Conservation (phyloP, 23 red algal species). For the Cyanidioschyzon merolae region DNA sequence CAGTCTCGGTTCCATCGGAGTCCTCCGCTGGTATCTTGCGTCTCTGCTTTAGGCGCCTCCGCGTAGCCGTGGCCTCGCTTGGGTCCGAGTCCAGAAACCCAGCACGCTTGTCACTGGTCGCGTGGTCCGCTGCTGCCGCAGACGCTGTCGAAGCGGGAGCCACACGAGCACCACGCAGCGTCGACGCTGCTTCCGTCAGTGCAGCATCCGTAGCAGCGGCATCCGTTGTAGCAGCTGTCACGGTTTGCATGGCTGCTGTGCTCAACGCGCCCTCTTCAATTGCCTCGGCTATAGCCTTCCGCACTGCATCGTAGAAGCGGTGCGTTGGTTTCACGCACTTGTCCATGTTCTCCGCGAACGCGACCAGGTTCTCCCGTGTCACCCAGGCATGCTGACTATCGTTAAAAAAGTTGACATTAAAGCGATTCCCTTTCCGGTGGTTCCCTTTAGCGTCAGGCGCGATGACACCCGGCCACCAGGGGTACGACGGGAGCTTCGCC, state of each 20-base stretch:
- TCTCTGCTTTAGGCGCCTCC: not conserved
- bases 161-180: too few species aligned
- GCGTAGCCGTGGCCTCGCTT: not conserved
- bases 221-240: too few species aligned
- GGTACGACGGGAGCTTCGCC: slow-evolving; percentile 11
- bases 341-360: not conserved
- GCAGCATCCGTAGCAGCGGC: too few species aligned
- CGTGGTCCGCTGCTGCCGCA: not conserved
- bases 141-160: not conserved
- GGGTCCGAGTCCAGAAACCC: not conserved
- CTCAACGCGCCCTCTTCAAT: not conserved
- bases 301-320: slow-evolving; percentile 8
- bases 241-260: too few species aligned
- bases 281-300: not conserved
- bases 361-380: not conserved
- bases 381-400: slow-evolving; percentile 11
- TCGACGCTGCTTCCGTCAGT: too few species aligned
- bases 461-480: slow-evolving; percentile 12
- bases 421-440: not conserved
- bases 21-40: slow-evolving; percentile 12
- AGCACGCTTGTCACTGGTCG: not conserved
- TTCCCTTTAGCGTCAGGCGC: not conserved
- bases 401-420: slow-evolving; percentile 13
- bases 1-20: slow-evolving; percentile 8
- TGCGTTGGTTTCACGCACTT: slow-evolving; percentile 10